Evolutionary conservation across 1,284 basidiomycete genomes (phyloP).

Genomic region (Rhizoctonia solani): DNA sequence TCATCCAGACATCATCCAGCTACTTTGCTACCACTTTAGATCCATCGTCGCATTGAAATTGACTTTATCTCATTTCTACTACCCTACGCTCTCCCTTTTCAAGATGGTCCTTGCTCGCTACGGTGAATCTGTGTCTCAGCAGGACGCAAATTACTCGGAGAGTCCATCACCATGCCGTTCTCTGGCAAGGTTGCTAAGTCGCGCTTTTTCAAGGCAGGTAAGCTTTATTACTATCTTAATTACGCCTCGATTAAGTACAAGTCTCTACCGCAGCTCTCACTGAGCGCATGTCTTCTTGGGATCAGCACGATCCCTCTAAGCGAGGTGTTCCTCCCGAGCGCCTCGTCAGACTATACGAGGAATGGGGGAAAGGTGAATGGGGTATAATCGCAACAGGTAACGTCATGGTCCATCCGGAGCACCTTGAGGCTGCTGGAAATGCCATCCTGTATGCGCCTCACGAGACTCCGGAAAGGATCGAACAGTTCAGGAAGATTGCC

Average conservation of each 20-base stretch:
- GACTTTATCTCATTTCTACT: neutral
- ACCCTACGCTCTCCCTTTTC: neutral
- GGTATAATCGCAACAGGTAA: conserved; percentile 18
- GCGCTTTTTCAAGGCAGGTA: conserved; percentile 17
- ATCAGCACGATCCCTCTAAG: conserved; percentile 18
- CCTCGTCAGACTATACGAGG: conserved; percentile 15
- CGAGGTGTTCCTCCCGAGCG: conserved; percentile 5
- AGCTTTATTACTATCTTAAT: neutral
- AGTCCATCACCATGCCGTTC: conserved; percentile 10
- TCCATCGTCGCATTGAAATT: too few species aligned
- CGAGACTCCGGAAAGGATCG: conserved; percentile 43
- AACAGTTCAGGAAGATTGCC: conserved; percentile 46
- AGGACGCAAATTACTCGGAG: conserved; percentile 18
- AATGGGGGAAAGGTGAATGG: conserved; percentile 12
- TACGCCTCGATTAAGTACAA: neutral
- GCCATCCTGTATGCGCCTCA: conserved; percentile 35
- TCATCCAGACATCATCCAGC: too few species aligned
- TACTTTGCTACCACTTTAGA: too few species aligned
- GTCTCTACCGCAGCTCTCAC: neutral
- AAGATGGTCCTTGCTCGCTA: conserved; percentile 10
- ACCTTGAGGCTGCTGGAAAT: conserved; percentile 37
- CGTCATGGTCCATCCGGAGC: conserved; percentile 16
- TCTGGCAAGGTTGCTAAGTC: conserved; percentile 23
- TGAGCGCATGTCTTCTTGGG: conserved; percentile 27
- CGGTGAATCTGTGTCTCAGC: neutral